Conservation (phyloP, 2,329 filamentous ascomycete genomes). For the Drechslerella dactyloides region DNA sequence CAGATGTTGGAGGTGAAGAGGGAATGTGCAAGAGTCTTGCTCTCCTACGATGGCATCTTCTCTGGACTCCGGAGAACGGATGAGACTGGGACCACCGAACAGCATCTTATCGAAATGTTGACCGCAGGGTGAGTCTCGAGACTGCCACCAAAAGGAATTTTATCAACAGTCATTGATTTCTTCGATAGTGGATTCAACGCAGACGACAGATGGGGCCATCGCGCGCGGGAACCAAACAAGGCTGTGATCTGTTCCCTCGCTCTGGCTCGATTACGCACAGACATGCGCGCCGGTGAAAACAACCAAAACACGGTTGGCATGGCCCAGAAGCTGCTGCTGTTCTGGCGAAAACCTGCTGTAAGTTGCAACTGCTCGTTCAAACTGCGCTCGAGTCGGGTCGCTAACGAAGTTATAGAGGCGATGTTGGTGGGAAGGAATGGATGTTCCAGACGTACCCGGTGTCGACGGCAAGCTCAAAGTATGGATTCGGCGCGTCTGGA, state of each 20-base stretch:
- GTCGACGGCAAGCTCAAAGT: slow-evolving; percentile 93
- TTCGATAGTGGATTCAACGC: slow-evolving; percentile 84
- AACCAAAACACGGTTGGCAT: slow-evolving; percentile 84
- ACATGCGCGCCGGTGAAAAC: slow-evolving; percentile 72
- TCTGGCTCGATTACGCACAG: slow-evolving; percentile 87
- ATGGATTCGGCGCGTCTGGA: slow-evolving; percentile 98
- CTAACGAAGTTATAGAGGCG: slow-evolving; percentile 62
- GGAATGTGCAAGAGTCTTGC: slow-evolving; percentile 82
- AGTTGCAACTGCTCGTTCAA: slow-evolving; percentile 10
- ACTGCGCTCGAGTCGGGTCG: background rate
- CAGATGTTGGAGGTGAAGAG: slow-evolving; percentile 98
- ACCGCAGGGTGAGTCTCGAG: slow-evolving; percentile 80
- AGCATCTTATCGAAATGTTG: slow-evolving; percentile 98
- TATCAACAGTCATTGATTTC: slow-evolving; percentile 3
- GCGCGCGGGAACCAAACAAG: slow-evolving; percentile 97
- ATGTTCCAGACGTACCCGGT: slow-evolving; percentile 85
- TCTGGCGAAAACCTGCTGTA: slow-evolving; percentile 92
- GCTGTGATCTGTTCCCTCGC: slow-evolving; percentile 97
- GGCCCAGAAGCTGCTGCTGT: slow-evolving; percentile 95
- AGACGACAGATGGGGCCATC: slow-evolving; percentile 92
- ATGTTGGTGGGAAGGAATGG: slow-evolving; percentile 99
- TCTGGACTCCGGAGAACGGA: slow-evolving; percentile 93
- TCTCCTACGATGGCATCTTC: slow-evolving; percentile 92
- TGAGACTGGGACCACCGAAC: slow-evolving; percentile 93
- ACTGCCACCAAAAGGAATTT: background rate